These are phyloP conservation scores for Cutaneotrichosporon dermatis DNA, from an alignment of 1,284 basidiomycete species.

Conservation along the genomic window DNA sequence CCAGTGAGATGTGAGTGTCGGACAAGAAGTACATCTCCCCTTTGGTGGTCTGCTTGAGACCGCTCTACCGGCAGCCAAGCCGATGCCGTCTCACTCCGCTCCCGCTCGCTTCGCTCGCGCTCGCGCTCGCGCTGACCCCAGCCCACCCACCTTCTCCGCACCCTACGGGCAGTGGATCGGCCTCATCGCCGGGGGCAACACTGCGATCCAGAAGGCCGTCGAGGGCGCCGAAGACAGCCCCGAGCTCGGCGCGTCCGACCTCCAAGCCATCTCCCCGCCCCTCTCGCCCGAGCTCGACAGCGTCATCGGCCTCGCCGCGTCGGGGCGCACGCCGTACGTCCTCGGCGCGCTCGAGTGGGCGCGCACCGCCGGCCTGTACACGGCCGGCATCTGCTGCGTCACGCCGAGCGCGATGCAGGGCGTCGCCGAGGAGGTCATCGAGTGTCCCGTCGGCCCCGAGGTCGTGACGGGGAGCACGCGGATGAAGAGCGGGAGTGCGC, in stretches of 20 bases:
- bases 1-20: slow-evolving; percentile 21
- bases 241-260: slow-evolving; percentile 8
- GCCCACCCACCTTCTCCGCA: slow-evolving; percentile 24
- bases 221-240: slow-evolving; percentile 25
- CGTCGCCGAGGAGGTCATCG: slow-evolving; percentile 14
- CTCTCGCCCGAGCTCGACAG: slow-evolving; percentile 12
- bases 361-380: slow-evolving; percentile 11
- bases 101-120: too few relatives aligned
- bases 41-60: neutral
- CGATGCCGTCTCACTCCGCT: too few relatives aligned
- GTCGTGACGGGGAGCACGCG: slow-evolving; percentile 25
- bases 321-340: slow-evolving; percentile 25
- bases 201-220: slow-evolving; percentile 18
- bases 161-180: slow-evolving; percentile 19
- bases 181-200: slow-evolving; percentile 20
- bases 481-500: slow-evolving; percentile 24
- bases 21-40: neutral
- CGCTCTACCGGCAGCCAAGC: too few relatives aligned
- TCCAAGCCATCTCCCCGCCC: slow-evolving; percentile 12
- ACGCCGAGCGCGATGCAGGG: slow-evolving; percentile 5
- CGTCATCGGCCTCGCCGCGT: slow-evolving; percentile 22
- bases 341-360: slow-evolving; percentile 19
- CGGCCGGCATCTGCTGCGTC: slow-evolving; percentile 19
- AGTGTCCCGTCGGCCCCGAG: slow-evolving; percentile 23
- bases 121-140: slow-evolving; percentile 2